These are phyloP conservation scores for Boletus smithii DNA, from an alignment of 1,284 basidiomycete species.

Conservation along the genomic window DNA sequence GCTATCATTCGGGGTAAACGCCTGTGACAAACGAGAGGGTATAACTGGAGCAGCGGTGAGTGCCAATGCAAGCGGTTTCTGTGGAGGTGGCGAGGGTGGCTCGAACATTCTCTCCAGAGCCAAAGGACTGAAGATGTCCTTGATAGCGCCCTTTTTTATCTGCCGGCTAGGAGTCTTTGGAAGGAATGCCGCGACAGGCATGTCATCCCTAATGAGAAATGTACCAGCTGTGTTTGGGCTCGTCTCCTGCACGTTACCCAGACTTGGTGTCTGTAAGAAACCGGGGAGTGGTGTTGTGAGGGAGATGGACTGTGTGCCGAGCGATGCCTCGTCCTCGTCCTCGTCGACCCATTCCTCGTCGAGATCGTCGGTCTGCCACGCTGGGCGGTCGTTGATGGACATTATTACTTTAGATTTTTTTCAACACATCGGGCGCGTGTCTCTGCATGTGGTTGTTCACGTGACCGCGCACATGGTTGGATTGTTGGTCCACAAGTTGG, in stretches of 20 bases:
- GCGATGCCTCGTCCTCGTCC: slow-evolving; percentile 35
- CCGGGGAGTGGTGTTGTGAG: slow-evolving; percentile 59
- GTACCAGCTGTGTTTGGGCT: slow-evolving; percentile 53
- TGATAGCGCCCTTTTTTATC: slow-evolving; percentile 59
- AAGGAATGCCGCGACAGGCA: slow-evolving; percentile 51
- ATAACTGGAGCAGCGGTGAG: slow-evolving; percentile 32
- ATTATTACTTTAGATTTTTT: slow-evolving; percentile 11
- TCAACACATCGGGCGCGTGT: slow-evolving; percentile 8
- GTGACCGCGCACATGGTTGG: slow-evolving; percentile 25
- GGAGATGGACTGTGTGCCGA: slow-evolving; percentile 52
- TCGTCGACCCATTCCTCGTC: slow-evolving; percentile 76
- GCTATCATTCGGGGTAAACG: slow-evolving; percentile 30
- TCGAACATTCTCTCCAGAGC: slow-evolving; percentile 88
- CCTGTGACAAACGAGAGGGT: slow-evolving; percentile 37
- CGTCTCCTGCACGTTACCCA: too few species aligned
- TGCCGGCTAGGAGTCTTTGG: slow-evolving; percentile 60
- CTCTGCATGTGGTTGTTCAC: slow-evolving; percentile 17
- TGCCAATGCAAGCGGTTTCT: slow-evolving; percentile 25
- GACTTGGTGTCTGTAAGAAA: slow-evolving; percentile 46
- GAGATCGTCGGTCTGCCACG: slow-evolving; percentile 77
- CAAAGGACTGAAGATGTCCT: slow-evolving; percentile 82
- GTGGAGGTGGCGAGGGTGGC: slow-evolving; percentile 71
- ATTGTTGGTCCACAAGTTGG: too few species aligned
- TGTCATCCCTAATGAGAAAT: slow-evolving; percentile 75
- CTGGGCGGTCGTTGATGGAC: slow-evolving; percentile 41